phyloP scores from a whole-genome alignment of 176 grass and related monocot species.

The Musa troglodytarum region DNA sequence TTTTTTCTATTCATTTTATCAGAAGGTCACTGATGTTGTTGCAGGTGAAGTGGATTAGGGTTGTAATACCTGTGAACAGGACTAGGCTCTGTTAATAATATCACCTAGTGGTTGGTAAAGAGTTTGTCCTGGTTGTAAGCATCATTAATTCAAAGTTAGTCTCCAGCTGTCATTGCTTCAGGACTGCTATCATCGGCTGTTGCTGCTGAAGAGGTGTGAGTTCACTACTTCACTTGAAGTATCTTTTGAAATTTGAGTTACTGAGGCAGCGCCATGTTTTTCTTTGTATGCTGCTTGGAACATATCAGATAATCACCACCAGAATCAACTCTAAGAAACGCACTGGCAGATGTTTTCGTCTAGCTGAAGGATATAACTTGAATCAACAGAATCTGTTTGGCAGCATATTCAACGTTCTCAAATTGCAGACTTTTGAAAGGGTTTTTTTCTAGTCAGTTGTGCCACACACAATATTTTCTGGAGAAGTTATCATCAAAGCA shows the following conservation, averaged over 20 bases:
- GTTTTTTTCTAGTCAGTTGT: not conserved
- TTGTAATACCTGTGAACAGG: not conserved
- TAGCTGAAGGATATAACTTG: not conserved
- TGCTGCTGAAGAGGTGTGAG: slow-evolving; percentile 2
- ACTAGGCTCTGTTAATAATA: not conserved
- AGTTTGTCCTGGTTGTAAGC: not conserved
- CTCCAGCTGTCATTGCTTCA: not conserved
- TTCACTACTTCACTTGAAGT: not conserved
- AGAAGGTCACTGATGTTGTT: not conserved
- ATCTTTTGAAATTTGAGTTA: not conserved
- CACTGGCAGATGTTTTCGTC: not conserved
- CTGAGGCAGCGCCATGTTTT: not conserved
- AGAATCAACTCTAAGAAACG: not conserved
- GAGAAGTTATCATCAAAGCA: slow-evolving; percentile 20
- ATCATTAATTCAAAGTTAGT: not conserved
- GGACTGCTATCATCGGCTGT: not conserved
- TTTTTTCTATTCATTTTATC: not conserved
- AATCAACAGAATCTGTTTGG: not conserved
- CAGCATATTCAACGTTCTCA: not conserved
- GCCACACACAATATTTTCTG: not conserved
- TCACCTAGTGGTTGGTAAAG: not conserved
- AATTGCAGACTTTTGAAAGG: not conserved
- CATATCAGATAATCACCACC: not conserved
- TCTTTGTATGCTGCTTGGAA: not conserved
- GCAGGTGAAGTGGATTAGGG: not conserved